Percentiles rank a stretch among this genome's conserved stretches.
Conservation (phyloP, 768 basidiomycete species). For the Psilocybe tampanensis region DNA sequence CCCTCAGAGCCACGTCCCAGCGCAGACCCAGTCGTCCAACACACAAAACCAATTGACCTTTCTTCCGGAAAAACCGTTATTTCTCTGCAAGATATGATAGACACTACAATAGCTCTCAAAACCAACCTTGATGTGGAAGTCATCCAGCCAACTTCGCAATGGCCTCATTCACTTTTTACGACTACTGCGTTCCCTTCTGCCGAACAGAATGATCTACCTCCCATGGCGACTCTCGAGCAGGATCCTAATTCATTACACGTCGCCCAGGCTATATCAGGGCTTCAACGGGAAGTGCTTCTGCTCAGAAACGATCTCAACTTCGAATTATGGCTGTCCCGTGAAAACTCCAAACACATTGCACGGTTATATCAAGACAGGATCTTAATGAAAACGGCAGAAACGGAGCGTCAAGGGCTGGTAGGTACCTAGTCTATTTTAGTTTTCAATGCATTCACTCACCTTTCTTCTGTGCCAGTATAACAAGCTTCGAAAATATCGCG, state of each 20-base stretch:
- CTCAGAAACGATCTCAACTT: constrained; percentile 84
- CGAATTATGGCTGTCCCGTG: constrained; percentile 80
- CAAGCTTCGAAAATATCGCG: constrained; percentile 76
- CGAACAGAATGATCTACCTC: constrained; percentile 13
- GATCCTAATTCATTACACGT: constrained; percentile 47
- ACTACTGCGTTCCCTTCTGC: constrained; percentile 17
- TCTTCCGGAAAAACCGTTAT: constrained; percentile 43
- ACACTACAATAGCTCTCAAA: constrained; percentile 72
- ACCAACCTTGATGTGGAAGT: constrained; percentile 69
- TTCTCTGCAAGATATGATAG: constrained; percentile 77
- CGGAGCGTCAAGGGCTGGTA: constrained; percentile 82
- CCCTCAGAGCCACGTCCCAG: not conserved
- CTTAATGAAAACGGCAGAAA: constrained; percentile 73
- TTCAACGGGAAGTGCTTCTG: constrained; percentile 77
- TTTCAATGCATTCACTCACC: too few relatives aligned
- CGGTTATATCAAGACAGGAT: constrained; percentile 75
- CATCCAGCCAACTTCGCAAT: constrained; percentile 50
- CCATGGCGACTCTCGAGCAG: constrained; percentile 10
- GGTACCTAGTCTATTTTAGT: constrained; percentile 22
- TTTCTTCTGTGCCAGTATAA: constrained; percentile 57
- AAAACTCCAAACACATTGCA: constrained; percentile 84
- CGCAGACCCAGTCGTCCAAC: constrained; percentile 19
- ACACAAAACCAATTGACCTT: constrained; percentile 36
- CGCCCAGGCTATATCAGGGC: constrained; percentile 64
- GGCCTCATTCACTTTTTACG: constrained; percentile 51